Evolutionary conservation across 371 early-diverging fungal species (phyloP), one percentile per base, ranked within the genome.

Genomic region (Quaeritorhiza haematococci): DNA sequence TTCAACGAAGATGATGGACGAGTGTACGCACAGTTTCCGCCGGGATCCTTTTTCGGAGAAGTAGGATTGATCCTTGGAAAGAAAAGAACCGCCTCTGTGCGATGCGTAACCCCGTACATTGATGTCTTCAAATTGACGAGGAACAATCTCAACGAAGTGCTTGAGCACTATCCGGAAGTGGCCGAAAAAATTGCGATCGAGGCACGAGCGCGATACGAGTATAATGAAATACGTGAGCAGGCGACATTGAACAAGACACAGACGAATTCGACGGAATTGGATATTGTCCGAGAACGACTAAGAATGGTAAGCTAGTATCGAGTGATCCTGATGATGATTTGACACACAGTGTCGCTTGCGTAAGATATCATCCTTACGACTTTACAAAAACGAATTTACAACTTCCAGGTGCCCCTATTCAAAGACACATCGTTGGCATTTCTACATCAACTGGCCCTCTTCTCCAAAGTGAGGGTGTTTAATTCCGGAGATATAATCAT

Each of bases 31-130:
- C 53, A 72, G 38, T 74, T 76, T 49, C 58, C 59, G n/a, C 71
- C 77, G 5, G 73, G 73, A 0, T 57, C 68, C 3, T 76, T 76
- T 43, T 76, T 76, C 52, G 77, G 77, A 2, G 77, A 76, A 59
- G 74, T 76, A 38, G 74, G 72, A 5, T 41, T 74, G 10, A 64
- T 76, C 56, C 66, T 69, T 53, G 42, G 67, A 24, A 45, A 65
- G 13, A 64, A 65, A 52, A 50, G 77, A 19, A 74, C 73, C 10
- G 77, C 75, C 15, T 64, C 71, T 19, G 75, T 76, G 3, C 59
- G 73, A 23, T 66, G 67, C 45, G 49, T 55, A 17, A 49, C 56
- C 24, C 38, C 21, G 26, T 55, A 38, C 10, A 58, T 69, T 7
- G 61, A 60, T 1, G 74, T 74, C 17, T 76, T 76, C 59, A 70